Base-by-base conservation (phyloP, 768 basidiomycete genomes). In the Suillus clintonianus region DNA sequence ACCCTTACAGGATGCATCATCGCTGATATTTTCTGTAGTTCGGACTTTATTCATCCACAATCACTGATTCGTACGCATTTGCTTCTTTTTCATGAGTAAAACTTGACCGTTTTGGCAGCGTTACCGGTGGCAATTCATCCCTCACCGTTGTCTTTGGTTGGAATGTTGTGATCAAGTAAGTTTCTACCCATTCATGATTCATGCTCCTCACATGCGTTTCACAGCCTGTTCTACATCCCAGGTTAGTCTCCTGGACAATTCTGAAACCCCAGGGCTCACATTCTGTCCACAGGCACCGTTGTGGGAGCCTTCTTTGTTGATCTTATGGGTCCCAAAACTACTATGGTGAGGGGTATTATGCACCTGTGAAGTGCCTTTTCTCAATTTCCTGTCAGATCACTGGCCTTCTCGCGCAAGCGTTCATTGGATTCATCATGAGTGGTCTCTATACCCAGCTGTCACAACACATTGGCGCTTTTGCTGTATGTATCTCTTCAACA, bases 401-500 rank as follows among this genome's bases (percentile, higher is more conserved):
- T 32, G 91, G 92, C 51, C 82, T 93, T 11, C 45, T 92, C 32
- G 68, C 76, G 30, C 92, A 94, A 73, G 88, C 90, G 2, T 57
- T 91, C 65, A 79, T 92, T 55, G 92, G 96, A 7, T 97, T 97
- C 78, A 85, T 94, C 74, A 92, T 98, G 89, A 91, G 91, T 65
- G 96, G 93, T 1, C 78, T 87, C 22, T 97, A 96, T 77, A 70
- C 65, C 30, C 78, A 81, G 76, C 79, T 95, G 60, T 83, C 83
- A 14, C 70, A 79, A 4, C 81, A 92, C 65, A 82, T 94, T 59
- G 91, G 77, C n/a, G 92, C 81, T 8, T 95, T 93, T 65, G 89
- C 91, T 36, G 89, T 89, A 65, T 68, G 85, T 76, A 32, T 17
- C 36, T 45, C 50, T 22, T 13, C 30, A 14, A 4, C 24, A 24